Conservation (phyloP, 1,139 yeast genomes). For the Chernovozyma aurita region DNA sequence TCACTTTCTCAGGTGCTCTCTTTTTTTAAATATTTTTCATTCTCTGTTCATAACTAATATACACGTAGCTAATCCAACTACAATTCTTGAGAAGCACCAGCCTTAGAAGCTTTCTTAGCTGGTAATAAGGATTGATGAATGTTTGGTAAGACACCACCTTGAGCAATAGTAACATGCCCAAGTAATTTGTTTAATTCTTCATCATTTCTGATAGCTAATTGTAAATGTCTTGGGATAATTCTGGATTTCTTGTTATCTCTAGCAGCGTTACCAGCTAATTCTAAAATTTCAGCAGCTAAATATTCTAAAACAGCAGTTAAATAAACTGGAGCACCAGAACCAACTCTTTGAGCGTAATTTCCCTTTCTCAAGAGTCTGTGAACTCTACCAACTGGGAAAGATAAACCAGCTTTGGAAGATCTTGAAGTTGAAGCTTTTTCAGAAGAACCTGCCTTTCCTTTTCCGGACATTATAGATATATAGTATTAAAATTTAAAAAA, state of each 20-base stretch:
- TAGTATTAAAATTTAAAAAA: background rate
- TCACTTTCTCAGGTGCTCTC: no score
- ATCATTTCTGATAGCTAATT: conserved; percentile 53
- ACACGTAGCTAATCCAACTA: conserved; percentile 24
- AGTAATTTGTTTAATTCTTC: conserved; percentile 54
- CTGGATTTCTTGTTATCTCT: conserved; percentile 56
- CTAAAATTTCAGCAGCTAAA: conserved; percentile 52
- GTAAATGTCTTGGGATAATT: conserved; percentile 52
- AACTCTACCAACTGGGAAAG: conserved; percentile 55
- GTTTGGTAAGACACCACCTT: conserved; percentile 98
- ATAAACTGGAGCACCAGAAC: conserved; percentile 54
- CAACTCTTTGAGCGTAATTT: conserved; percentile 54
- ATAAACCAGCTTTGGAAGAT: conserved; percentile 52
- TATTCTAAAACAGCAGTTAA: conserved; percentile 50
- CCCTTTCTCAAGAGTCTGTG: conserved; percentile 54
- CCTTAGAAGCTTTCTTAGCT: conserved; percentile 77
- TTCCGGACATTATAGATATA: conserved; percentile 40
- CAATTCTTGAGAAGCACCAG: conserved; percentile 84
- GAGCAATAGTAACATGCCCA: conserved; percentile 93
- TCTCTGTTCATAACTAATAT: conserved; percentile 14
- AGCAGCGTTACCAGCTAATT: conserved; percentile 55
- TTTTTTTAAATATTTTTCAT: conserved; percentile 4
- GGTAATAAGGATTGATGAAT: conserved; percentile 94
- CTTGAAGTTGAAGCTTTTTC: conserved; percentile 52
- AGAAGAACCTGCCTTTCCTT: conserved; percentile 50